A percentile compares a stretch with the other conserved stretches of the same genome.
Conservation (phyloP, 2,329 filamentous ascomycete genomes). For the Phaeoacremonium minimum region DNA sequence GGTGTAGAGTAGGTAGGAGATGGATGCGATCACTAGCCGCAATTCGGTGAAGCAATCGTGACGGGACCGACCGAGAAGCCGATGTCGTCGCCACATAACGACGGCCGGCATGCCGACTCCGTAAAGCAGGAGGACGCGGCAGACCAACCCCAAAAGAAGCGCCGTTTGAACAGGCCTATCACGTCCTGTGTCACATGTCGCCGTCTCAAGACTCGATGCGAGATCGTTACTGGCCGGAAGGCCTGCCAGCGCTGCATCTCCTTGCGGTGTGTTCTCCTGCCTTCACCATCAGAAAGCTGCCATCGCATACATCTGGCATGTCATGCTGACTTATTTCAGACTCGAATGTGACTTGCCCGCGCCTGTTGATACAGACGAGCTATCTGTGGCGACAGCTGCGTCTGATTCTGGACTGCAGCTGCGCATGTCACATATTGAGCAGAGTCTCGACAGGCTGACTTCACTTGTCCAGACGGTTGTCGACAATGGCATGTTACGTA, state of each 20-base stretch:
- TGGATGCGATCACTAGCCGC: no score
- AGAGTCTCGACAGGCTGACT: background rate
- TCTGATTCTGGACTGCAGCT: background rate
- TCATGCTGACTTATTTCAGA: no score
- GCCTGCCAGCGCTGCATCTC: background rate
- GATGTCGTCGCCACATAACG: no score
- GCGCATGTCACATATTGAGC: background rate
- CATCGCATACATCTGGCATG: no score
- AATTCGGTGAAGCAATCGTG: no score
- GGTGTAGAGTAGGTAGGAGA: no score
- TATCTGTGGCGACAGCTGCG: background rate
- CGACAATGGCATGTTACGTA: background rate
- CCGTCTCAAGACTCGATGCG: background rate
- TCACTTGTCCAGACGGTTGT: background rate
- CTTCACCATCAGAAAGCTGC: no score
- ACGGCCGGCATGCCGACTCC: no score
- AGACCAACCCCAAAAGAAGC: background rate
- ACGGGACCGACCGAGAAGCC: no score
- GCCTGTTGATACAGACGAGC: background rate
- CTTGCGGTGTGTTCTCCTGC: background rate
- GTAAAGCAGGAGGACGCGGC: no score
- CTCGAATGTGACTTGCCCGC: background rate
- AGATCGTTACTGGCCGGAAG: background rate
- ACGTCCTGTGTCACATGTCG: background rate
- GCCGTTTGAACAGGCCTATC: background rate